phyloP scores from a whole-genome alignment of 2,329 filamentous ascomycete genomes.

The Venturia nashicola region DNA sequence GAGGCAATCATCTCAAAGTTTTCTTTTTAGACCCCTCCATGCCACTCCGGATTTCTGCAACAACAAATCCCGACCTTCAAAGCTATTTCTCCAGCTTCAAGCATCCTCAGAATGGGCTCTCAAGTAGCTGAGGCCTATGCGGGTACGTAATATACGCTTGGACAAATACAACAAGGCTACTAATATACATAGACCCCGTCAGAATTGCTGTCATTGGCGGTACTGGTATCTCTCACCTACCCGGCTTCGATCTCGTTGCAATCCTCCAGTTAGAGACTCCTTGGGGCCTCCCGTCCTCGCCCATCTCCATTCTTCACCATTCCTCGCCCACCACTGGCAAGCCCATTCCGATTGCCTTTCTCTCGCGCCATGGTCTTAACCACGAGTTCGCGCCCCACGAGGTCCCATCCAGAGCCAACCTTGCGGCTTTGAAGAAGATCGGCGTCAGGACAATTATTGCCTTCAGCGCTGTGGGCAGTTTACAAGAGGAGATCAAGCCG shows the following conservation, averaged over 20 bases:
- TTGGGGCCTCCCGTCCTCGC: conserved; percentile 69
- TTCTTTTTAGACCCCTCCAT: not conserved
- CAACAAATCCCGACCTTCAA: not conserved
- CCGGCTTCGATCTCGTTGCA: conserved; percentile 76
- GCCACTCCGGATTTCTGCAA: not conserved
- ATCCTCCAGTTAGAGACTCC: conserved; percentile 66
- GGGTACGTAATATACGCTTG: not conserved
- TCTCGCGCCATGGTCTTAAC: conserved; percentile 80
- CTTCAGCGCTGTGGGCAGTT: conserved; percentile 86
- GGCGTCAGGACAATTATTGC: conserved; percentile 87
- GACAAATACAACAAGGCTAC: not conserved
- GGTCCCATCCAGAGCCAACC: conserved; percentile 89
- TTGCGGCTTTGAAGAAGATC: conserved; percentile 85
- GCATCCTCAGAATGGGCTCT: not conserved
- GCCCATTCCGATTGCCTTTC: conserved; percentile 65
- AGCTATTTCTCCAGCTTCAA: not conserved
- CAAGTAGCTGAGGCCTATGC: not conserved
- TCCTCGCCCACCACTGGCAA: conserved; percentile 54
- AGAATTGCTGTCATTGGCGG: conserved; percentile 48
- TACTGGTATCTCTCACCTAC: conserved; percentile 79
- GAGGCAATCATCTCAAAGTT: not conserved
- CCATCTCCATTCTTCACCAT: conserved; percentile 82
- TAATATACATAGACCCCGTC: conserved; percentile 28
- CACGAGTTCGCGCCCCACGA: conserved; percentile 90
- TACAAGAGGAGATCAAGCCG: conserved; percentile 86